These are phyloP conservation scores for Ogataea dorogensis DNA, from an alignment of 805 yeast genomes.

Conservation along the genomic window DNA sequence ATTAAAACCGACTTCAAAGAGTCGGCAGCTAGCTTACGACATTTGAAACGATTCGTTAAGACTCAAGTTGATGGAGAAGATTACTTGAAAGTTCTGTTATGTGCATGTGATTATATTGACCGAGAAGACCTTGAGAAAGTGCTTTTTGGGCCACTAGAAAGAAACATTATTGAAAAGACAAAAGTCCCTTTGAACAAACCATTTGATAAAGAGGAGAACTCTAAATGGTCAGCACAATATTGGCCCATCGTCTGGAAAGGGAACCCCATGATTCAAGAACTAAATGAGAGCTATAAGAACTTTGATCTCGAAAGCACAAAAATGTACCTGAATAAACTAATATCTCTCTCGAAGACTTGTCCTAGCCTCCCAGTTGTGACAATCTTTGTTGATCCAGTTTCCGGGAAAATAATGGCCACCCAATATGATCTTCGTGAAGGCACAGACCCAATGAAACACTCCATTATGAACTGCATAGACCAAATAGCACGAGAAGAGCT, in stretches of 20 bases:
- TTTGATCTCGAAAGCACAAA: slow-evolving; percentile 47
- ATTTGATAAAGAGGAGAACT: slow-evolving; percentile 61
- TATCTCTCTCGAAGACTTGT: slow-evolving; percentile 27
- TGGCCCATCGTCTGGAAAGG: slow-evolving; percentile 98
- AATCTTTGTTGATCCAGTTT: slow-evolving; percentile 58
- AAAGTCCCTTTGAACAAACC: slow-evolving; percentile 66
- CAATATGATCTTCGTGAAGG: slow-evolving; percentile 40
- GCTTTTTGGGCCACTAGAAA: slow-evolving; percentile 23
- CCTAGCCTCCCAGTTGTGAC: slow-evolving; percentile 51
- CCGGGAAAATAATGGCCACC: slow-evolving; percentile 39
- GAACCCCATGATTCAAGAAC: slow-evolving; percentile 71
- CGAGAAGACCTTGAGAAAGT: slow-evolving; percentile 26
- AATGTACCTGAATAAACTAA: slow-evolving; percentile 30
- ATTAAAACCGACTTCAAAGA: slow-evolving; percentile 26
- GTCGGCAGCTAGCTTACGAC: slow-evolving; percentile 34
- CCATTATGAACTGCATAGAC: slow-evolving; percentile 70
- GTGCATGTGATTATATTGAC: slow-evolving; percentile 45
- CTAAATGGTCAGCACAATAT: slow-evolving; percentile 59
- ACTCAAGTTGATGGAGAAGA: slow-evolving; percentile 3
- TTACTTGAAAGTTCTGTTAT: slow-evolving; percentile 17
- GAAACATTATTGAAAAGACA: slow-evolving; percentile 16
- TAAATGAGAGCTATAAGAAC: slow-evolving; percentile 42
- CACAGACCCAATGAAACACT: slow-evolving; percentile 62
- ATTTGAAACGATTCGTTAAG: slow-evolving; percentile 54
- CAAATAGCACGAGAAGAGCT: slow-evolving; percentile 58